phyloP scores from a whole-genome alignment of 345 rosid genomes.

The Excoecaria cochinchinensis region DNA sequence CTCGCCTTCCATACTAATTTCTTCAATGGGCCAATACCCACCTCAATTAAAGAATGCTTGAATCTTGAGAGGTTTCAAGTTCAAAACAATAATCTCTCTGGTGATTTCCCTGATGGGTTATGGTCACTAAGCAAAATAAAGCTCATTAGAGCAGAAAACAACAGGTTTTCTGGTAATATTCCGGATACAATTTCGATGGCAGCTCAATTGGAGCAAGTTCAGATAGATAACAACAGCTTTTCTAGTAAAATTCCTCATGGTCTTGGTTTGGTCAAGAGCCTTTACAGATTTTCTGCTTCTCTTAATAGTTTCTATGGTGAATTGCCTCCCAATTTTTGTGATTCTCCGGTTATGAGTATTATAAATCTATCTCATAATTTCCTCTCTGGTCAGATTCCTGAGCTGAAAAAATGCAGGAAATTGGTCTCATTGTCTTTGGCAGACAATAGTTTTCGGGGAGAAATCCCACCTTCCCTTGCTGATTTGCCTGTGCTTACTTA shows the following conservation, averaged over 20 bases:
- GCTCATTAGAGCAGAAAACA: conserved; percentile 80
- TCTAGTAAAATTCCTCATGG: conserved; percentile 65
- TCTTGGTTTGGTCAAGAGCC: conserved; percentile 72
- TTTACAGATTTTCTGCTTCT: conserved; percentile 87
- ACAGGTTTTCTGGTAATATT: conserved; percentile 60
- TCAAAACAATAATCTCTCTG: conserved; percentile 78
- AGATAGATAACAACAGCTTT: conserved; percentile 80
- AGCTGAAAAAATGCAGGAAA: conserved; percentile 73
- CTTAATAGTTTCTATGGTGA: conserved; percentile 61
- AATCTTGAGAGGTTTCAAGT: conserved; percentile 83
- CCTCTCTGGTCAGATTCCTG: conserved; percentile 75
- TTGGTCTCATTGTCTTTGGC: conserved; percentile 83
- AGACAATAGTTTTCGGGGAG: conserved; percentile 58
- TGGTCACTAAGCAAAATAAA: conserved; percentile 73
- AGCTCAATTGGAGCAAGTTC: conserved; percentile 77
- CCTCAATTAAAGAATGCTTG: conserved; percentile 56
- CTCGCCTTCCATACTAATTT: conserved; percentile 75
- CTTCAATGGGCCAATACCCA: conserved; percentile 61
- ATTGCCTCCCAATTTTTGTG: conserved; percentile 74
- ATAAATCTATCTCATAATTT: conserved; percentile 72
- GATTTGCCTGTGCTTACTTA: conserved; percentile 83
- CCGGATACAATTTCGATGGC: conserved; percentile 70
- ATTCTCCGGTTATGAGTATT: conserved; percentile 91
- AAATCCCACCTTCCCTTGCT: conserved; percentile 69
- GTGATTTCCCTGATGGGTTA: conserved; percentile 63